Base-by-base conservation (phyloP, 164 flowering plant species). In the Piper betle region DNA sequence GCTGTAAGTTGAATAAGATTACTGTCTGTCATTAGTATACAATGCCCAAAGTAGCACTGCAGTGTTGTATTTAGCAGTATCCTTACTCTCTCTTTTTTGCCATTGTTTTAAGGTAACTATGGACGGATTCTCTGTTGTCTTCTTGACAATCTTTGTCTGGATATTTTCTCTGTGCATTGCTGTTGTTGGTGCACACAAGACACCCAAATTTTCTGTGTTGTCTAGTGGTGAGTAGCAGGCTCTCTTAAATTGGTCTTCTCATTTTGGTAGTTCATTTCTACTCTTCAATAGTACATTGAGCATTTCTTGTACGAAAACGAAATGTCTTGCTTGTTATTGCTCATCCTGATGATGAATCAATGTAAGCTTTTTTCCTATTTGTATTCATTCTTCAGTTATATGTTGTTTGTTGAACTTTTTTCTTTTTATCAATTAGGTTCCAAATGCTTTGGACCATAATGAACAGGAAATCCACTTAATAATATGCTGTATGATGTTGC, bases 281-380 rank as follows among this genome's bases (percentile, higher is more conserved):
- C 33, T 10, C 48, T 16, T 37, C 5, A 61, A 20, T 25, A 25
- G 33, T 3, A 38, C 12, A 13, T 16, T 37, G 9, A 50, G n/a
- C 33, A 13, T 61, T 6, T 25, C 15, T 50, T 66, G 41, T 48
- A 64, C 58, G 46, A 3, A 81, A 74, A 71, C 86, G 75, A 67
- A 87, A 86, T 61, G 73, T 87, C 40, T 70, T 93, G 81, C 80
- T 93, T 68, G 90, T 87, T 60, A 64, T 86, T 69, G 94, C 98
- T 33, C 98, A 93, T 69, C 98, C 97, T 16, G 98, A 93, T 73
- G 97, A 93, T 62, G 98, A 89, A 70, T 86, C 96, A 48, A 93
- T 89, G 96, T 89, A 75, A 78, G 85, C 48, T 64, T 69, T 57
- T 37, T 20, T 46, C 25, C 33, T 46, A 2, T 25, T 20, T 12